A percentile compares a stretch with the other conserved stretches of the same genome.
phyloP scores from a whole-genome alignment of 495 filamentous ascomycete species.

The Neurospora sp. region DNA sequence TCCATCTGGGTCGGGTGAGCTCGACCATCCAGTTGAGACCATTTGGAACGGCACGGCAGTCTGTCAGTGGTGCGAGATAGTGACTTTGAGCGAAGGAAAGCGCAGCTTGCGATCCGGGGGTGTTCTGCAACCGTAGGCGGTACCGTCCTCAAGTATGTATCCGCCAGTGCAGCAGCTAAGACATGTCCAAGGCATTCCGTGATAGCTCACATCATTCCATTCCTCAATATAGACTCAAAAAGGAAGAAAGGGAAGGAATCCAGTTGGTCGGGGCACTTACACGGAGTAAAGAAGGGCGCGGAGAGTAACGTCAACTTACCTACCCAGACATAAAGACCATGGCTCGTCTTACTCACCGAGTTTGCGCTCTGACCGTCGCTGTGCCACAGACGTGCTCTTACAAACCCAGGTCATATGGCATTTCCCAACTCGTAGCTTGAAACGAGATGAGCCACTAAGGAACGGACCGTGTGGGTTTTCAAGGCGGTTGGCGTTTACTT shows the following conservation, averaged over 20 bases:
- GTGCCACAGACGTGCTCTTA: not conserved
- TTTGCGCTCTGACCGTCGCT: not conserved
- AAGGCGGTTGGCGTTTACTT: not conserved
- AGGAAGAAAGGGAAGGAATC: not conserved
- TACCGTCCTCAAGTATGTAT: not conserved
- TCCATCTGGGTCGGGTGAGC: not conserved
- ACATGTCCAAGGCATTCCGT: not conserved
- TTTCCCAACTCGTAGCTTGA: not conserved
- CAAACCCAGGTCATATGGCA: not conserved
- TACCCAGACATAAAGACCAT: not conserved
- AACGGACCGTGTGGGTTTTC: not conserved
- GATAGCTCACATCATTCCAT: not conserved
- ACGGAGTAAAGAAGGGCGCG: not conserved
- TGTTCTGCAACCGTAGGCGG: not conserved
- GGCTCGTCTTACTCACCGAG: not conserved
- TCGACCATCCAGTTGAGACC: not conserved
- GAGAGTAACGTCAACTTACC: not conserved
- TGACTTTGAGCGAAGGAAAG: not conserved
- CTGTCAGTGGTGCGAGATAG: not conserved
- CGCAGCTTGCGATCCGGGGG: not conserved
- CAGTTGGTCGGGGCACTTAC: not conserved
- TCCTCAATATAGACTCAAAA: not conserved
- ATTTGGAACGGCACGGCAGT: not conserved
- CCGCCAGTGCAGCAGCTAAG: not conserved
- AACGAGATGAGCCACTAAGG: not conserved